These are phyloP conservation scores for Naegleria lovaniensis DNA, from an alignment of 208 protist species.

Conservation along the genomic window DNA sequence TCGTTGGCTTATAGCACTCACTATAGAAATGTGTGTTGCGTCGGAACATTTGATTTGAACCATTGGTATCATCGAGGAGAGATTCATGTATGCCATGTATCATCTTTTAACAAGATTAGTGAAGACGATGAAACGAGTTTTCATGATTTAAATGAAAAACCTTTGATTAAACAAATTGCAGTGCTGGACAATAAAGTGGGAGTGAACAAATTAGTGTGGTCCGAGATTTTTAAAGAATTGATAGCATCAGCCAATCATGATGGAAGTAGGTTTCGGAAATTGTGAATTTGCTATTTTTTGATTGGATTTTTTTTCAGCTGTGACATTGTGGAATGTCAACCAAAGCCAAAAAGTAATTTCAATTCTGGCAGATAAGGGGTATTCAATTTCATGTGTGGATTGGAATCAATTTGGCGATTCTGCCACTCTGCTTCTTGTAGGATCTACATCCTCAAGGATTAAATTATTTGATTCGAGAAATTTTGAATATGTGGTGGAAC, in stretches of 20 bases:
- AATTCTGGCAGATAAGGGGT: neutral
- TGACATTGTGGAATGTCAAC: conserved; percentile 7
- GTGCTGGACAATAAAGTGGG: neutral
- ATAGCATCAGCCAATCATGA: conserved; percentile 5
- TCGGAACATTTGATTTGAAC: neutral
- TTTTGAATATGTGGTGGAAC: neutral
- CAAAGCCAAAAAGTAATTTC: neutral
- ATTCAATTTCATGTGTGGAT: neutral
- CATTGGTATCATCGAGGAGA: neutral
- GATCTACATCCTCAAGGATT: neutral
- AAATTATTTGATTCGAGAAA: neutral
- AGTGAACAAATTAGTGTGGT: neutral
- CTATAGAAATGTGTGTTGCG: neutral
- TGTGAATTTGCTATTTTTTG: neutral
- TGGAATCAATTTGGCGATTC: conserved; percentile 10
- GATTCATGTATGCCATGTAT: neutral
- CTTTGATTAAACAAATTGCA: neutral
- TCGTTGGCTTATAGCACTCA: neutral
- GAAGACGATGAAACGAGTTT: neutral
- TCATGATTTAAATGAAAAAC: neutral
- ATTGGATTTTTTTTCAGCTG: neutral
- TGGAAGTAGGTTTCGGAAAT: neutral
- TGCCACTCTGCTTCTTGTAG: neutral
- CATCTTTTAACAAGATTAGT: neutral
- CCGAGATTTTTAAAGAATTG: neutral